A percentile compares a stretch with the other conserved stretches of the same genome.
These are phyloP conservation scores for Kwoniella bestiolae DNA, from an alignment of 768 basidiomycete species.

Conservation along the genomic window DNA sequence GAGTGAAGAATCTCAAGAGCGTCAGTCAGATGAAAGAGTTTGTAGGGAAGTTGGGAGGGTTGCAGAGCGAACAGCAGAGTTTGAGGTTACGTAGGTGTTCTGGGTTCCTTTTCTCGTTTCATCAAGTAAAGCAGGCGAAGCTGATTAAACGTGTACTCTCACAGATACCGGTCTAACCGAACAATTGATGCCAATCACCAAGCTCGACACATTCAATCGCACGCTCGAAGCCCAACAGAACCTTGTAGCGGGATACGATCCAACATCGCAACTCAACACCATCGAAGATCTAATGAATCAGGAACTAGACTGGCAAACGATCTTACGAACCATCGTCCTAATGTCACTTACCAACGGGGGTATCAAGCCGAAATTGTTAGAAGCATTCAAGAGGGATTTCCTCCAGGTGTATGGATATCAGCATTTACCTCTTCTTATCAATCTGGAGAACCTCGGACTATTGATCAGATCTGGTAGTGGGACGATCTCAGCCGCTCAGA, in stretches of 20 bases:
- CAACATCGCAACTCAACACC: constrained; percentile 73
- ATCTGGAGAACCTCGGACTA: constrained; percentile 56
- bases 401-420: constrained; percentile 78
- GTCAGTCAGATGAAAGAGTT: constrained; percentile 90
- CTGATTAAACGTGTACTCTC: not conserved
- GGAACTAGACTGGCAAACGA: constrained; percentile 76
- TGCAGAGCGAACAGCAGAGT: constrained; percentile 89
- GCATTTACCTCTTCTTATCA: constrained; percentile 61
- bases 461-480: constrained; percentile 66
- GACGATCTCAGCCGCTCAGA: not conserved
- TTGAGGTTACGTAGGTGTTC: constrained; percentile 76
- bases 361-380: constrained; percentile 81
- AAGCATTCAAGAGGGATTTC: constrained; percentile 87
- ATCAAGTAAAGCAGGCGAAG: not conserved
- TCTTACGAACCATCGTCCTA: constrained; percentile 81
- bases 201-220: constrained; percentile 85
- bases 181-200: constrained; percentile 79
- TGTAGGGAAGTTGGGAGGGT: constrained; percentile 88
- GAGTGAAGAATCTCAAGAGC: constrained; percentile 83
- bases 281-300: constrained; percentile 91
- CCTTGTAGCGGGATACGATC: constrained; percentile 89
- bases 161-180: constrained; percentile 95
- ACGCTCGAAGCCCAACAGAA: constrained; percentile 96
- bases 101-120: not conserved
- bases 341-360: constrained; percentile 82